Percentiles rank a stretch among this genome's conserved stretches.
These are phyloP conservation scores for Penicillium crystallinum DNA, from an alignment of 495 filamentous ascomycete genomes.

Conservation along the genomic window DNA sequence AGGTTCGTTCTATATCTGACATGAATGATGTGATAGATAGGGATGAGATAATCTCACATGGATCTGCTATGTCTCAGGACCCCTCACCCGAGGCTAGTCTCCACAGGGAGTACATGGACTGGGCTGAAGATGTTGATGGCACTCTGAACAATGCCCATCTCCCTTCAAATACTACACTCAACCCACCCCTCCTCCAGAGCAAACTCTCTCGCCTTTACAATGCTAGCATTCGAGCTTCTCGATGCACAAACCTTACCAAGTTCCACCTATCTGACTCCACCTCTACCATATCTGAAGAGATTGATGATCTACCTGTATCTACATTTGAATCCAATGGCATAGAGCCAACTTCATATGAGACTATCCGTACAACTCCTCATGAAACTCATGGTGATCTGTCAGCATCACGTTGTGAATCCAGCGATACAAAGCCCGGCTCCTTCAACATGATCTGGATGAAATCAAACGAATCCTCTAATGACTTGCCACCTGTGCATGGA, in stretches of 20 bases:
- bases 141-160: not conserved
- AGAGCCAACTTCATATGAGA: too few species aligned
- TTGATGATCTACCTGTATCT: not conserved
- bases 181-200: not conserved
- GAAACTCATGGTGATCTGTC: too few species aligned
- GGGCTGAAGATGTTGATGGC: conserved; percentile 11
- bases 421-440: too few species aligned
- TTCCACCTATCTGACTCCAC: not conserved
- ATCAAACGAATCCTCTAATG: too few species aligned
- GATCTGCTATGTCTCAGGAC: not conserved
- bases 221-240: not conserved
- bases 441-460: too few species aligned
- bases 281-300: not conserved
- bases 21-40: not conserved
- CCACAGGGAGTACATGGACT: conserved; percentile 6
- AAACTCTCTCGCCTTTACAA: too few species aligned
- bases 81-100: not conserved
- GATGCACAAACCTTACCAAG: not conserved
- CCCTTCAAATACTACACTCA: not conserved
- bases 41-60: not conserved
- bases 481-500: too few species aligned
- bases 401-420: too few species aligned
- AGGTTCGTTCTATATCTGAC: not conserved
- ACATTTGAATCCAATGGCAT: too few species aligned
- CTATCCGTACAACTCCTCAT: too few species aligned